phyloP scores from a whole-genome alignment of 495 filamentous ascomycete genomes.

The Talaromyces trachyspermus region DNA sequence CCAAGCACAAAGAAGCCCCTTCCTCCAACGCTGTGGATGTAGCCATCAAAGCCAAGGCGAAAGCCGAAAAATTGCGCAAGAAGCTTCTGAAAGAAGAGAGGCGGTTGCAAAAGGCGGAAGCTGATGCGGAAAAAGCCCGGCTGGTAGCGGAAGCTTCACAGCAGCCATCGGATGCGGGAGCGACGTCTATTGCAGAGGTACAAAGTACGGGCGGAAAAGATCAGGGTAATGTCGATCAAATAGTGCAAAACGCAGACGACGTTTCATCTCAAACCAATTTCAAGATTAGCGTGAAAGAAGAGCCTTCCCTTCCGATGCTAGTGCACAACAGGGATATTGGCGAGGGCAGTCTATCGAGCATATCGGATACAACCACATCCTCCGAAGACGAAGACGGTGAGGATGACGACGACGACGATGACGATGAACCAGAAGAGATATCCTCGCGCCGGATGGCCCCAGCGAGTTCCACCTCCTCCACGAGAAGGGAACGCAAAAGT shows the following conservation, averaged over 20 bases:
- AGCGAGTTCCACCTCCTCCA: conserved; percentile 34
- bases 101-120: conserved; percentile 41
- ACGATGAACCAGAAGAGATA: conserved; percentile 35
- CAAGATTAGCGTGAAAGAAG: too few relatives aligned
- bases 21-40: conserved; percentile 26
- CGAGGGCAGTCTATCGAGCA: conserved; percentile 18
- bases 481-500: conserved; percentile 27
- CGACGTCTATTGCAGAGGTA: background rate
- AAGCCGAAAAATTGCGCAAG: conserved; percentile 42
- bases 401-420: conserved; percentile 27
- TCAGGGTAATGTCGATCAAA: background rate
- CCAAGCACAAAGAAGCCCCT: conserved; percentile 22
- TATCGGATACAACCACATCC: conserved; percentile 18
- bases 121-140: conserved; percentile 36
- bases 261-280: too few relatives aligned
- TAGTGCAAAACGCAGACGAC: too few relatives aligned
- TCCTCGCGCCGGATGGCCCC: conserved; percentile 36
- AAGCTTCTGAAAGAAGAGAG: conserved; percentile 41
- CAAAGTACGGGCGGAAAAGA: background rate
- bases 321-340: background rate
- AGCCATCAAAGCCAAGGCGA: conserved; percentile 36
- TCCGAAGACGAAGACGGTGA: conserved; percentile 26
- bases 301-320: too few relatives aligned
- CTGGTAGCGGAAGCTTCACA: conserved; percentile 29
- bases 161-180: conserved; percentile 10